These are phyloP conservation scores for Penicillium cosmopolitanum DNA, from an alignment of 495 filamentous ascomycete genomes.

Conservation along the genomic window DNA sequence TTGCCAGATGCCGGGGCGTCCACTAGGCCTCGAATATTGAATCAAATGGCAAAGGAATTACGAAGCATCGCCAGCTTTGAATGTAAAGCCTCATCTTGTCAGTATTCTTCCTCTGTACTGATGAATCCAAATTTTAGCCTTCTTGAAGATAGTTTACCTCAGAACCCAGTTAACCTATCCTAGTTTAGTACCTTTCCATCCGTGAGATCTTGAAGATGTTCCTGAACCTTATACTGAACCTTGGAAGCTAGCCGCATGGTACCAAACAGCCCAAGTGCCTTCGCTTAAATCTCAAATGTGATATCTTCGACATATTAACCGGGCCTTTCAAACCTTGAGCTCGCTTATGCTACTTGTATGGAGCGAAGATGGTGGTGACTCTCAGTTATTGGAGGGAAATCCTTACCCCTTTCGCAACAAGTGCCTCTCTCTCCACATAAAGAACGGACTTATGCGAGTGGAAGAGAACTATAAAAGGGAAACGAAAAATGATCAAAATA, in stretches of 20 bases:
- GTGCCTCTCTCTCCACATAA: not conserved
- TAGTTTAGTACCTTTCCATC: not conserved
- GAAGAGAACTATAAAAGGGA: not conserved
- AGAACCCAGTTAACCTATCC: too few relatives aligned
- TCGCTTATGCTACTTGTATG: not conserved
- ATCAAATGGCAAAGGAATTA: too few relatives aligned
- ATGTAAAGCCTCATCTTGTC: too few relatives aligned
- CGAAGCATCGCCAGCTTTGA: too few relatives aligned
- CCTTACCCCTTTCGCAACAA: not conserved
- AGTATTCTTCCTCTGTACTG: too few relatives aligned
- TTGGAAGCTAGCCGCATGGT: not conserved
- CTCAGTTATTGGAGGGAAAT: slow-evolving; percentile 17
- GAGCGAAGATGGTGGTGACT: not conserved
- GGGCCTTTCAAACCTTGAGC: not conserved
- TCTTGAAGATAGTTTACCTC: too few relatives aligned
- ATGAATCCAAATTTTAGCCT: too few relatives aligned
- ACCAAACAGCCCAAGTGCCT: not conserved
- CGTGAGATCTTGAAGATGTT: not conserved
- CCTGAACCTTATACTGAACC: not conserved
- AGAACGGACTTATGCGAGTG: not conserved
- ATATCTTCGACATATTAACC: slow-evolving; percentile 10
- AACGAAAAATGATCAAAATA: not conserved
- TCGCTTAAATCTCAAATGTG: not conserved
- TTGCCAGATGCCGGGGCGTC: not conserved
- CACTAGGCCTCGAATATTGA: too few relatives aligned